Percentiles rank a stretch among this genome's conserved stretches.
These are phyloP conservation scores for Cryptosporidium bovis DNA, from an alignment of 169 alveolate species.

Conservation along the genomic window DNA sequence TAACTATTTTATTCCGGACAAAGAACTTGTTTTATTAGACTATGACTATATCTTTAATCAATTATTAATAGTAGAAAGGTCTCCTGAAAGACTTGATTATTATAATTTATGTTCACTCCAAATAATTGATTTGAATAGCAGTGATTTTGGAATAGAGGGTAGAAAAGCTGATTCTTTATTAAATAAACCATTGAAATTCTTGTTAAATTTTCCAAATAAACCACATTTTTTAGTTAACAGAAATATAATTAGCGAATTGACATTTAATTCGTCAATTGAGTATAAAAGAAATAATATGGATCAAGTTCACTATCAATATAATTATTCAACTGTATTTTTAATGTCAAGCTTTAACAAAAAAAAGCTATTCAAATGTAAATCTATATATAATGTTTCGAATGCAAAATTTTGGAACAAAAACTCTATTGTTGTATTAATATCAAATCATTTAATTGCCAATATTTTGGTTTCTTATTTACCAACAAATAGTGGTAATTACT, in stretches of 20 bases:
- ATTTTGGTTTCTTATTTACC: background rate
- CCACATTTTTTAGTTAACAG: conserved; percentile 15
- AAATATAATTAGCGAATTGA: conserved; percentile 11
- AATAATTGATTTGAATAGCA: background rate
- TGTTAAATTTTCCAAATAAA: conserved; percentile 47
- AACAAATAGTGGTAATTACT: background rate
- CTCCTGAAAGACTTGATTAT: conserved; percentile 66
- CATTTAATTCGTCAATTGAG: conserved; percentile 45
- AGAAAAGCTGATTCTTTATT: background rate
- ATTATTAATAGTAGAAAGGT: conserved; percentile 42
- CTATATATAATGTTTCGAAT: conserved; percentile 36
- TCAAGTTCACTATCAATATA: conserved; percentile 2
- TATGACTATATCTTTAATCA: conserved; percentile 21
- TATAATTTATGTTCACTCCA: conserved; percentile 50
- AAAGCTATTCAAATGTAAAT: background rate
- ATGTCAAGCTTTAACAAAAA: conserved; percentile 16
- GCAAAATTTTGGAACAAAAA: conserved; percentile 67
- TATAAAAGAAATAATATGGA: background rate
- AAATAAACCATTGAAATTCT: conserved; percentile 42
- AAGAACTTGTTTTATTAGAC: conserved; percentile 54
- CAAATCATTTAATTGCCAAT: conserved; percentile 33
- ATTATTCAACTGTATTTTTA: conserved; percentile 38
- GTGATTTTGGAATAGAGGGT: background rate
- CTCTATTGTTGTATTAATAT: conserved; percentile 21
- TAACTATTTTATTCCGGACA: conserved; percentile 40